Conservation (phyloP, 1,139 yeast genomes). For the Hyphopichia fennica region DNA sequence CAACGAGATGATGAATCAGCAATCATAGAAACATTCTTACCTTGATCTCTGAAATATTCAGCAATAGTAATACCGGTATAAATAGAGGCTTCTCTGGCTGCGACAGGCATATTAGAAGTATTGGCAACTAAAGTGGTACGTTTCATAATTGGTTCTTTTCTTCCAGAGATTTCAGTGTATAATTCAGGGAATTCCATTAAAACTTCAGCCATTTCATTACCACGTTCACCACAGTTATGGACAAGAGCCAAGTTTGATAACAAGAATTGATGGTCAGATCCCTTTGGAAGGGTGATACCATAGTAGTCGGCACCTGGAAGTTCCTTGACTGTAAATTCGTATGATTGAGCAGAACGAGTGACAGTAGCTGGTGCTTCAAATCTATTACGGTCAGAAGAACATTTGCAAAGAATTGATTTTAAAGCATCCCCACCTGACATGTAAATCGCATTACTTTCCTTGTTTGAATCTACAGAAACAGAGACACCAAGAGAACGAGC, state of each 20-base stretch:
- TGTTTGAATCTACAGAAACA: conserved; percentile 16
- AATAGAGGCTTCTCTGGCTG: conserved; percentile 99
- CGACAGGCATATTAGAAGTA: conserved; percentile 99
- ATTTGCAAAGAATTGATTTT: conserved; percentile 17
- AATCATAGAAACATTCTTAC: conserved; percentile 98
- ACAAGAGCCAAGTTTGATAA: conserved; percentile 34
- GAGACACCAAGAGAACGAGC: conserved; percentile 41
- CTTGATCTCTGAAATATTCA: conserved; percentile 99
- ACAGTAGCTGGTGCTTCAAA: conserved; percentile 10
- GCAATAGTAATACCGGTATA: conserved; percentile 98
- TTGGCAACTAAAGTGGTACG: conserved; percentile 98
- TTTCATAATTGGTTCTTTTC: conserved; percentile 98
- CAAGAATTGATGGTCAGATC: conserved; percentile 41
- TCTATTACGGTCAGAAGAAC: conserved; percentile 15
- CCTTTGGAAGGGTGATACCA: conserved; percentile 37
- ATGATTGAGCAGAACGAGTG: conserved; percentile 20
- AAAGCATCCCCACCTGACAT: conserved; percentile 16
- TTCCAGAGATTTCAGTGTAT: conserved; percentile 85
- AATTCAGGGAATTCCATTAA: conserved; percentile 99
- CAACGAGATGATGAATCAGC: conserved; percentile 99
- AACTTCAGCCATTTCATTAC: conserved; percentile 99
- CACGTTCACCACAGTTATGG: conserved; percentile 78
- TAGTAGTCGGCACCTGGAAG: conserved; percentile 29
- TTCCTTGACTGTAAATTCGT: conserved; percentile 25
- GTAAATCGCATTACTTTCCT: conserved; percentile 9